A percentile compares a stretch with the other conserved stretches of the same genome.
Conservation (phyloP, 2,329 filamentous ascomycete species). For the Colletotrichum costaricense region DNA sequence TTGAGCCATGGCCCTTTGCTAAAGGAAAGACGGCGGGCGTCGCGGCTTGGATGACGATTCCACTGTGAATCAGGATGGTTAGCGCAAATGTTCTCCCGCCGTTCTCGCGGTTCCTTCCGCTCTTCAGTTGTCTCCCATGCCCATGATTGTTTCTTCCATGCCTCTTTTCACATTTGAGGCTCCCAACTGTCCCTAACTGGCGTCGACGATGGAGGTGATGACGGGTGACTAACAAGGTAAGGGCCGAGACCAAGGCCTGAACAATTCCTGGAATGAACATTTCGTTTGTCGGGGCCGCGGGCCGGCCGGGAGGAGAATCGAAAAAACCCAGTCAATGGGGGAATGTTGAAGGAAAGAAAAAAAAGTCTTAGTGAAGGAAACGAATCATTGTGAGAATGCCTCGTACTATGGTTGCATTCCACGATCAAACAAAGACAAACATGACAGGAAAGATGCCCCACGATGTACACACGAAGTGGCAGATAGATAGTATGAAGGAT, state of each 20-base stretch:
- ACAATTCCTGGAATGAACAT: conserved; percentile 59
- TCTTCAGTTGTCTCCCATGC: neutral
- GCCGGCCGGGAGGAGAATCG: conserved; percentile 44
- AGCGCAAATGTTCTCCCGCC: conserved; percentile 38
- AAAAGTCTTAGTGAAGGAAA: conserved; percentile 43
- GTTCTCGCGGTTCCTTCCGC: neutral
- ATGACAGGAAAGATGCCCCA: conserved; percentile 24
- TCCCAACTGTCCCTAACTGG: neutral
- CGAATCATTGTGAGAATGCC: conserved; percentile 33
- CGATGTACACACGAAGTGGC: conserved; percentile 34
- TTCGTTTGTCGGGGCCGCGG: conserved; percentile 41
- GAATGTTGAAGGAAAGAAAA: conserved; percentile 36
- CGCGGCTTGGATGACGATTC: conserved; percentile 64
- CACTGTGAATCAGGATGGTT: conserved; percentile 50
- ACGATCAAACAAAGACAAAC: conserved; percentile 16
- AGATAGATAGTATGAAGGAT: conserved; percentile 34
- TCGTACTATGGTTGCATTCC: conserved; percentile 38
- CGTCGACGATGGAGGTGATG: neutral
- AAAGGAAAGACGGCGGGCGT: conserved; percentile 58
- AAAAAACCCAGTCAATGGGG: conserved; percentile 62
- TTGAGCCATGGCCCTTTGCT: conserved; percentile 58
- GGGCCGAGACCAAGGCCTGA: conserved; percentile 64
- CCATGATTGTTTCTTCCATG: neutral
- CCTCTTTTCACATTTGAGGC: neutral
- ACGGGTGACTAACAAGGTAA: conserved; percentile 61